A percentile compares a stretch with the other conserved stretches of the same genome.
Conservation (phyloP, 2,329 filamentous ascomycete species). For the Hypoxylon sp. region DNA sequence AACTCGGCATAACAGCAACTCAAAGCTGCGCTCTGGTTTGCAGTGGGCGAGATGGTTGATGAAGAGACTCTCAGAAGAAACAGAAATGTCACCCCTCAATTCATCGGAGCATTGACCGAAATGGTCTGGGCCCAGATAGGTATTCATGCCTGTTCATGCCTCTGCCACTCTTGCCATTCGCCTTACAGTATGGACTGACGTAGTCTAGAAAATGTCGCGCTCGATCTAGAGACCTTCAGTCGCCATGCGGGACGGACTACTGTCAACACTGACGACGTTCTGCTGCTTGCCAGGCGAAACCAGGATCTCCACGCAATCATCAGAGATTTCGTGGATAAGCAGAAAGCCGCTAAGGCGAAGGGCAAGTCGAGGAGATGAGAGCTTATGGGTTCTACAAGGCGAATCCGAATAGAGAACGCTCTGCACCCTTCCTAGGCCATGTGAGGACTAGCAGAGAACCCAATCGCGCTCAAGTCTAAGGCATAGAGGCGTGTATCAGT, state of each 20-base stretch:
- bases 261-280: constrained; percentile 84
- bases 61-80: constrained; percentile 76
- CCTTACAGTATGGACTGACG: constrained; percentile 10
- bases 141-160: constrained; percentile 49
- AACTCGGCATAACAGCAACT: constrained; percentile 64
- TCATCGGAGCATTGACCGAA: constrained; percentile 80
- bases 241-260: constrained; percentile 83
- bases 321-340: constrained; percentile 69
- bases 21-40: constrained; percentile 85
- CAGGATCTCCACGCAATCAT: constrained; percentile 83
- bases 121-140: constrained; percentile 79
- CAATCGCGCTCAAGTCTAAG: background rate
- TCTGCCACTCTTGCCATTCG: background rate
- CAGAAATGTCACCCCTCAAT: constrained; percentile 89
- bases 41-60: constrained; percentile 87
- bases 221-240: constrained; percentile 64
- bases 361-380: constrained; percentile 45
- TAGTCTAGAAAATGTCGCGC: constrained; percentile 60
- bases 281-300: constrained; percentile 87
- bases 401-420: background rate
- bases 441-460: background rate
- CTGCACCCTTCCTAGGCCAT: background rate
- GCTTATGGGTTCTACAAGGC: too few species aligned
- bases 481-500: background rate
- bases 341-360: constrained; percentile 57